Evolutionary conservation across 1,284 basidiomycete species (phyloP), one percentile per base, ranked within the genome.

Genomic region (Pseudozyma flocculosa): DNA sequence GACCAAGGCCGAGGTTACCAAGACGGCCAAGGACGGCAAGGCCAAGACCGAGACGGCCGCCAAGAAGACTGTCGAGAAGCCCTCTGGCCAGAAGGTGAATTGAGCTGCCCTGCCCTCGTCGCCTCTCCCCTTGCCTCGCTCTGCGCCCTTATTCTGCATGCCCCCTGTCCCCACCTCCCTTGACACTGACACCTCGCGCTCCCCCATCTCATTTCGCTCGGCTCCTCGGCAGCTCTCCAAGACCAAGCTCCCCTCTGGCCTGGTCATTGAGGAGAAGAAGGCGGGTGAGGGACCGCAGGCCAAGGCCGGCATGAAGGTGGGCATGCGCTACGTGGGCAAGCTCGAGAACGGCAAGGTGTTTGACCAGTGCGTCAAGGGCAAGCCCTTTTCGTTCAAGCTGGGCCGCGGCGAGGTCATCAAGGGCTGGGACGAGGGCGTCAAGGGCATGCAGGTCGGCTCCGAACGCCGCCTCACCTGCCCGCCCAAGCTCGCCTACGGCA

Each of bases 381-480:
- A 86, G 77, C 89, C 92, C 10, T 95, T 96, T 82, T 81, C 82
- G 43, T 96, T 96, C 84, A 85, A 82, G 44, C 84, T 97, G 30
- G 94, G 93, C 50, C 82, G 84, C 57, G 90, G 90, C 40, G 88
- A 95, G 78, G 93, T 96, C 48, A 94, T 96, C 80, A 89, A 89
- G 82, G 67, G 72, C 34, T 95, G 92, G 93, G 92, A 95, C 72
- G 83, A 90, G 70, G 93, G 93, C 48, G 83, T 97, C 54, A 85
- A 82, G 50, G 94, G 93, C 44, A 95, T 97, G 92, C 85, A 88
- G 68, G 86, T 88, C 43, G 92, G 90, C 48, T 90, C 91, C 37
- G 92, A 96, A 80, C 86, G 93, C 50, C 81, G 87, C 57, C 82
- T 97, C 64, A 86, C 85, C 43, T 84, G 93, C 57, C 90, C 92